These are phyloP conservation scores for Priceomyces fermenticarens DNA, from an alignment of 805 yeast species.

Conservation along the genomic window DNA sequence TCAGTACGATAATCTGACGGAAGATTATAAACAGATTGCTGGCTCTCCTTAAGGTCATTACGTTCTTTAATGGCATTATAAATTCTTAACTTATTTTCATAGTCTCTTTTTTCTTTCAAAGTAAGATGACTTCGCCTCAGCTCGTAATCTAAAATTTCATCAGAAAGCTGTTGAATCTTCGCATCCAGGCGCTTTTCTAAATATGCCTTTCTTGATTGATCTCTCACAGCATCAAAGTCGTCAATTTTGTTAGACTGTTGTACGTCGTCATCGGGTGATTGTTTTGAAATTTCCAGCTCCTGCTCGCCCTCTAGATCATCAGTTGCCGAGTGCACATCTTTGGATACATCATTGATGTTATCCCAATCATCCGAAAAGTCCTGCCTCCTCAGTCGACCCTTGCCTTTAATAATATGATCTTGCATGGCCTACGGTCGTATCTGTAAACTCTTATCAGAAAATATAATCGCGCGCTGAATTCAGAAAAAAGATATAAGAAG, in stretches of 20 bases:
- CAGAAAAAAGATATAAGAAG: neutral
- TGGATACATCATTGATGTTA: constrained; percentile 4
- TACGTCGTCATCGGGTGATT: neutral
- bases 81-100: constrained; percentile 14
- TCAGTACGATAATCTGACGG: constrained; percentile 58
- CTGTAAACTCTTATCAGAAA: neutral
- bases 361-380: constrained; percentile 15
- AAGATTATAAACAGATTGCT: constrained; percentile 35
- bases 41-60: constrained; percentile 10
- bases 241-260: too few relatives aligned
- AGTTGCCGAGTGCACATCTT: too few relatives aligned
- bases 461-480: neutral
- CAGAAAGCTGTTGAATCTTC: constrained; percentile 16
- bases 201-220: constrained; percentile 18
- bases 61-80: constrained; percentile 19
- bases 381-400: constrained; percentile 13
- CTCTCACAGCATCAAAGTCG: constrained; percentile 8
- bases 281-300: neutral
- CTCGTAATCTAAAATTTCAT: constrained; percentile 11
- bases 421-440: constrained; percentile 4
- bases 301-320: too few relatives aligned
- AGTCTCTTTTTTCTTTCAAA: constrained; percentile 14
- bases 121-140: constrained; percentile 4
- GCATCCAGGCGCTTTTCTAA: constrained; percentile 17
- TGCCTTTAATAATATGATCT: constrained; percentile 7